Base-by-base conservation (phyloP, 2,329 filamentous ascomycete genomes). In the Neocucurbitaria cava region DNA sequence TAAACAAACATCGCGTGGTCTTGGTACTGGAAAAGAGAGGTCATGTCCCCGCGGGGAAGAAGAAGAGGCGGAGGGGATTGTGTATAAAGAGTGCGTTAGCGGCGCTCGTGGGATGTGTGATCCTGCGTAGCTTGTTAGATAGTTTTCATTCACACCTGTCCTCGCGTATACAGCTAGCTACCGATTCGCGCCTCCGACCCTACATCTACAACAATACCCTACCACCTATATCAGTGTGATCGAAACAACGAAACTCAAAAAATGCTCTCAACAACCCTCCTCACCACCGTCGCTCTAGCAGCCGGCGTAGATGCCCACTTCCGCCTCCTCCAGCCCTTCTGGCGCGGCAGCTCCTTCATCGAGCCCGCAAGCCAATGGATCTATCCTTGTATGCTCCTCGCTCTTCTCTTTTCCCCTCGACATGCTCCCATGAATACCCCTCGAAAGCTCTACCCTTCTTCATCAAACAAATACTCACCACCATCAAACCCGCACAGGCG, bases 311-410 rank as follows among this genome's bases (percentile, higher is more conserved):
- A 76, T 5, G 78, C 78, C 4, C 79, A 81, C 61, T 81, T 79
- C 73, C 62, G 62, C 20, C 70, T 81, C 35, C 59, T 76, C 17
- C 76, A 73, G 53, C 79, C 78, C 6, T 52, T 52, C 53, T 80
- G 77, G 78, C 74, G 78, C 50, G 77, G 76, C 28, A 68, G 77
- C 52, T 79, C 77, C 6, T 79, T 78, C 52, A 58, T 52, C 6
- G 63, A 54, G 8, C 61, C 58, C 3, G 66, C 72, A 15, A 77
- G 73, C 28, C 78, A 79, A 54, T 79, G 71, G 61, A 65, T 61
- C 28, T 78, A 72, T 39, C 77, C 77, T 21, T 80, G 78, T 78
- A 63, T 20, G 65, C 61, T 41, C 24, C 21, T n/a, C 31, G 11
- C 24, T 31, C 33, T 39, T 18, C 13, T 23, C 45, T 6, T 24